A percentile compares a stretch with the other conserved stretches of the same genome.
phyloP scores from a whole-genome alignment of 306 rosid species.

The Cucurbita moschata region DNA sequence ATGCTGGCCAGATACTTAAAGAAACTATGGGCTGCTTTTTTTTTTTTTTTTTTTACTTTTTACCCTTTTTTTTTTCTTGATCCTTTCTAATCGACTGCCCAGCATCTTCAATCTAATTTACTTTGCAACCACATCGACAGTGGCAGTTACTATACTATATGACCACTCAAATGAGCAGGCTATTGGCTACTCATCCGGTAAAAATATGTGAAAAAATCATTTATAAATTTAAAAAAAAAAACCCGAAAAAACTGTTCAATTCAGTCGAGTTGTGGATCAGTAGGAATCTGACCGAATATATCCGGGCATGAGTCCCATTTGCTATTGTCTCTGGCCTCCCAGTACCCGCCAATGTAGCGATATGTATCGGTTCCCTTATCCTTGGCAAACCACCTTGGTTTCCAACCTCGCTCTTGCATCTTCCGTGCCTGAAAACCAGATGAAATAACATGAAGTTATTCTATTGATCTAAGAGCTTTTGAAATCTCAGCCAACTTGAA shows the following conservation, averaged over 20 bases:
- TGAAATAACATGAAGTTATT: constrained; percentile 9
- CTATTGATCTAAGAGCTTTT: background rate
- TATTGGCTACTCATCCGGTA: constrained; percentile 15
- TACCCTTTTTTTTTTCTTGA: background rate
- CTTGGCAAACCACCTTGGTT: constrained; percentile 77
- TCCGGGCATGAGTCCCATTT: constrained; percentile 89
- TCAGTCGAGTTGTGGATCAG: constrained; percentile 52
- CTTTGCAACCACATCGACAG: background rate
- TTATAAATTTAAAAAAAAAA: background rate
- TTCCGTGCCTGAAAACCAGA: constrained; percentile 53
- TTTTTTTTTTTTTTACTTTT: background rate
- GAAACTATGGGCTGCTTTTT: background rate
- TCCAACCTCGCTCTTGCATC: constrained; percentile 99
- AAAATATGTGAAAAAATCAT: constrained; percentile 25
- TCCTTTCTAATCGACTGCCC: background rate
- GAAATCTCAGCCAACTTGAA: background rate
- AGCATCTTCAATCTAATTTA: constrained; percentile 3
- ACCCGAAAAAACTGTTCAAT: background rate
- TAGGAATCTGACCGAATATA: constrained; percentile 69
- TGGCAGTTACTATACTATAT: background rate
- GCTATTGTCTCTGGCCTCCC: constrained; percentile 70
- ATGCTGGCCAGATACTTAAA: background rate
- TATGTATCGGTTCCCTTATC: constrained; percentile 72
- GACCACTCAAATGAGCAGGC: constrained; percentile 6
- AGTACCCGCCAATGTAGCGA: constrained; percentile 69